These are phyloP conservation scores for Penicillium corylophilum DNA, from an alignment of 2,329 filamentous ascomycete genomes.

Conservation along the genomic window DNA sequence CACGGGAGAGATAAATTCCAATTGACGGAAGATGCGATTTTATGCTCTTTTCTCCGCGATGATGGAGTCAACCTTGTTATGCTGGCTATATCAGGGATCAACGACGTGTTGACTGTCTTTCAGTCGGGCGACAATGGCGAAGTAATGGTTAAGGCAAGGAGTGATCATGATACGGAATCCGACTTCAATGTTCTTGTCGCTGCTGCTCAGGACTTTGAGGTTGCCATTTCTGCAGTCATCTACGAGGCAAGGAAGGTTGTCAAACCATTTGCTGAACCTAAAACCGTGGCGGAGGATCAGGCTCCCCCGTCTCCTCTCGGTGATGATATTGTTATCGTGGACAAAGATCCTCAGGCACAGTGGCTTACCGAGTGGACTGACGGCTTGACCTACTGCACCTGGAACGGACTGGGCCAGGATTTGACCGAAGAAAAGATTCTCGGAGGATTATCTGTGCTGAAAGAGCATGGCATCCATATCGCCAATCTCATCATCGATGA, in stretches of 20 bases:
- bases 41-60: conserved; percentile 72
- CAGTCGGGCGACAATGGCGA: conserved; percentile 64
- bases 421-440: conserved; percentile 79
- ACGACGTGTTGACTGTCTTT: conserved; percentile 69
- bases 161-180: conserved; percentile 61
- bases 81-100: conserved; percentile 72
- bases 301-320: conserved; percentile 34
- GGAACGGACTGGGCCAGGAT: conserved; percentile 86
- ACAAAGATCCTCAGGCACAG: conserved; percentile 43
- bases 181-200: conserved; percentile 67
- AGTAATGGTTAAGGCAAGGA: conserved; percentile 68
- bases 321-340: conserved; percentile 45
- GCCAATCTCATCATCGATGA: conserved; percentile 93
- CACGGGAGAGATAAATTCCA: conserved; percentile 69
- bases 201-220: conserved; percentile 69
- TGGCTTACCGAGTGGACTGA: conserved; percentile 92
- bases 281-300: conserved; percentile 14
- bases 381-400: conserved; percentile 91
- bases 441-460: conserved; percentile 69
- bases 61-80: conserved; percentile 75
- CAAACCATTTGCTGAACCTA: conserved; percentile 24
- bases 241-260: conserved; percentile 78
- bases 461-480: conserved; percentile 70
- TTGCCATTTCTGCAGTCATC: conserved; percentile 75
- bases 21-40: conserved; percentile 73